Percentiles rank a stretch among this genome's conserved stretches.
Evolutionary conservation across 805 yeast species (phyloP).

Genomic region (Candida maris): DNA sequence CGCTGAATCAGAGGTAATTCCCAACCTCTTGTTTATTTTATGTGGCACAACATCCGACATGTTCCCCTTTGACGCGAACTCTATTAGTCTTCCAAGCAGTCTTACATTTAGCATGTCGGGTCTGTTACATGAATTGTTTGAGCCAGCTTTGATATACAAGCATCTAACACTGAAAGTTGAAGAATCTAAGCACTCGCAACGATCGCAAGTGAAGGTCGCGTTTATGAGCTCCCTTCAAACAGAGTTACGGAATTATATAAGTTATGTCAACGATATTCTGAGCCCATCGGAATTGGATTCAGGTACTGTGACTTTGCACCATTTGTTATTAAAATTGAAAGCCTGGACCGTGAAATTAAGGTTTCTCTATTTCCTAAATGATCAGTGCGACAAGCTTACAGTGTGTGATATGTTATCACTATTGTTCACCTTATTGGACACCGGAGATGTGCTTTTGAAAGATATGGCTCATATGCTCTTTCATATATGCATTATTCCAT

Average conservation of each 20-base stretch:
- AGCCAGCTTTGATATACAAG: constrained; percentile 67
- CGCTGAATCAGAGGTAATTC: constrained; percentile 40
- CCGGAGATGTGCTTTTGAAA: constrained; percentile 61
- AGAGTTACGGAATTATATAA: constrained; percentile 34
- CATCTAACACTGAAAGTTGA: constrained; percentile 36
- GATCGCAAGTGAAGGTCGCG: constrained; percentile 61
- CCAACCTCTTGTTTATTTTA: constrained; percentile 49
- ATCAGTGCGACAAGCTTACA: constrained; percentile 26
- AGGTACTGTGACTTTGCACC: constrained; percentile 28
- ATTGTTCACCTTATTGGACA: constrained; percentile 46
- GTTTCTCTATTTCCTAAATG: constrained; percentile 45
- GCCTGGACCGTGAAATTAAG: constrained; percentile 57
- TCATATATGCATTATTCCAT: constrained; percentile 49
- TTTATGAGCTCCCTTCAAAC: constrained; percentile 46
- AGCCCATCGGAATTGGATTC: constrained; percentile 23
- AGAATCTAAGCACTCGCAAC: constrained; percentile 20
- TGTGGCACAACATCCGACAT: constrained; percentile 61
- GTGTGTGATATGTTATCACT: constrained; percentile 55
- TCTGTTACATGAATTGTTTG: constrained; percentile 53
- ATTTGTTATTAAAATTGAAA: constrained; percentile 39
- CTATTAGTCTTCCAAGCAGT: constrained; percentile 45
- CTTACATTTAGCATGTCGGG: constrained; percentile 57
- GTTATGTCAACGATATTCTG: constrained; percentile 35
- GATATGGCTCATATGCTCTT: constrained; percentile 43
- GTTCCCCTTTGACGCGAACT: constrained; percentile 41